These are phyloP conservation scores for Apiospora aurea DNA, from an alignment of 2,329 filamentous ascomycete genomes.

Conservation along the genomic window DNA sequence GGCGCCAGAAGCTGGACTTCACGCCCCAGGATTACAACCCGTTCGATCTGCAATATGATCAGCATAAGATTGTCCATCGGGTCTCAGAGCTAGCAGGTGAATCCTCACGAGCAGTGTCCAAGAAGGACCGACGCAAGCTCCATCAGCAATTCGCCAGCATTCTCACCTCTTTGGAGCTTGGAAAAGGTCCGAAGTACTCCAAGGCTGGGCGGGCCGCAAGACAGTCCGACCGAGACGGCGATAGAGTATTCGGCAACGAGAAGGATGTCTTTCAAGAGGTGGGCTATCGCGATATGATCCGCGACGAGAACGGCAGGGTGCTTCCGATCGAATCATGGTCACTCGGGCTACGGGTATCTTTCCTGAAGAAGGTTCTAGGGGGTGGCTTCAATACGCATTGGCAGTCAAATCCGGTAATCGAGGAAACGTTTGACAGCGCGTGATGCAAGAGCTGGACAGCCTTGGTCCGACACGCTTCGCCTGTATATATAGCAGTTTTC, in stretches of 20 bases:
- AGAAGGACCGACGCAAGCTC: slow-evolving; percentile 55
- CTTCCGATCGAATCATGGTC: slow-evolving; percentile 60
- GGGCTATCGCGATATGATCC: slow-evolving; percentile 60
- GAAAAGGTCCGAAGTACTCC: slow-evolving; percentile 62
- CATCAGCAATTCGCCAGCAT: slow-evolving; percentile 59
- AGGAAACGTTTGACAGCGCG: slow-evolving; percentile 33
- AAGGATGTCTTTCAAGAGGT: slow-evolving; percentile 52
- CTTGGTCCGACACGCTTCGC: not conserved
- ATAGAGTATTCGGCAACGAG: slow-evolving; percentile 49
- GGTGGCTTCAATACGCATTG: slow-evolving; percentile 52
- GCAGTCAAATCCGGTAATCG: slow-evolving; percentile 47
- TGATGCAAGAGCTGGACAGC: not conserved
- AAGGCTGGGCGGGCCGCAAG: slow-evolving; percentile 51
- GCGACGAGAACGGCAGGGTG: slow-evolving; percentile 50
- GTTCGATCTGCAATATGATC: slow-evolving; percentile 55
- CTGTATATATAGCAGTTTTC: slow-evolving; percentile 1
- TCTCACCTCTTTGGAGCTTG: slow-evolving; percentile 60
- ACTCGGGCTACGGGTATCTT: slow-evolving; percentile 54
- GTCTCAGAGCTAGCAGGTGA: slow-evolving; percentile 56
- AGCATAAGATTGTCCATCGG: slow-evolving; percentile 54
- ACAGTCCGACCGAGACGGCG: slow-evolving; percentile 52
- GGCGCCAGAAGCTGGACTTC: slow-evolving; percentile 23
- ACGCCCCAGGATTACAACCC: slow-evolving; percentile 27
- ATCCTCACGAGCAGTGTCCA: slow-evolving; percentile 58
- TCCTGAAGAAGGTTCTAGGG: slow-evolving; percentile 56